Conservation (phyloP, 2,329 filamentous ascomycete genomes). For the Pseudogymnoascus sp. region DNA sequence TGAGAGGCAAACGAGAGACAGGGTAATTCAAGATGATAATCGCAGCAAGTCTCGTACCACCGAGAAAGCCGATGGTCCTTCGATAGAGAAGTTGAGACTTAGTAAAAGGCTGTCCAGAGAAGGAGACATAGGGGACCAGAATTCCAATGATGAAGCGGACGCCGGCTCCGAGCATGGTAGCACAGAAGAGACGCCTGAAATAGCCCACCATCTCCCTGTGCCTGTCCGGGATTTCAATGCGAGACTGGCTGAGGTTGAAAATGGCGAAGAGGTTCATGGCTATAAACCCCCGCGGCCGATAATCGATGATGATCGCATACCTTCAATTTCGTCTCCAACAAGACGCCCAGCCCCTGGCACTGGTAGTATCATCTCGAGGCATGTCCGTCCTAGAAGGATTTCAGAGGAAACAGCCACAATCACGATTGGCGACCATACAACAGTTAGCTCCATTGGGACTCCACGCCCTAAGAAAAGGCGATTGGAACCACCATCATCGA, state of each 20-base stretch:
- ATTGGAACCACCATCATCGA: slow-evolving; percentile 9
- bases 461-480: slow-evolving; percentile 21
- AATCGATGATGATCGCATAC: slow-evolving; percentile 1
- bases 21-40: slow-evolving; percentile 12
- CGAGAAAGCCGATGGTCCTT: slow-evolving; percentile 11
- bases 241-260: slow-evolving; percentile 23
- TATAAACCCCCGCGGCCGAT: slow-evolving; percentile 3
- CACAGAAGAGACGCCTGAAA: slow-evolving; percentile 16
- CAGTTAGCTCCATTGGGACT: slow-evolving; percentile 26
- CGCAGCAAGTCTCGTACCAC: not conserved
- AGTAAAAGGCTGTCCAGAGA: slow-evolving; percentile 19
- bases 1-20: slow-evolving; percentile 29
- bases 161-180: slow-evolving; percentile 13
- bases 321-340: slow-evolving; percentile 3
- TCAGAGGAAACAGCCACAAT: slow-evolving; percentile 26
- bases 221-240: slow-evolving; percentile 27
- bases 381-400: slow-evolving; percentile 17
- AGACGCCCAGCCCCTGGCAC: not conserved
- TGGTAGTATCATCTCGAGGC: slow-evolving; percentile 19
- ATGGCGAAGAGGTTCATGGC: slow-evolving; percentile 2
- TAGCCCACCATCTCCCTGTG: slow-evolving; percentile 15
- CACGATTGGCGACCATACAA: slow-evolving; percentile 27
- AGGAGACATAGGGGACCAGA: slow-evolving; percentile 12
- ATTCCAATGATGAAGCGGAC: slow-evolving; percentile 11
- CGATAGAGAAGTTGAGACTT: slow-evolving; percentile 23